Conservation (phyloP, 331 rosid genomes). For the Acacia concinna region DNA sequence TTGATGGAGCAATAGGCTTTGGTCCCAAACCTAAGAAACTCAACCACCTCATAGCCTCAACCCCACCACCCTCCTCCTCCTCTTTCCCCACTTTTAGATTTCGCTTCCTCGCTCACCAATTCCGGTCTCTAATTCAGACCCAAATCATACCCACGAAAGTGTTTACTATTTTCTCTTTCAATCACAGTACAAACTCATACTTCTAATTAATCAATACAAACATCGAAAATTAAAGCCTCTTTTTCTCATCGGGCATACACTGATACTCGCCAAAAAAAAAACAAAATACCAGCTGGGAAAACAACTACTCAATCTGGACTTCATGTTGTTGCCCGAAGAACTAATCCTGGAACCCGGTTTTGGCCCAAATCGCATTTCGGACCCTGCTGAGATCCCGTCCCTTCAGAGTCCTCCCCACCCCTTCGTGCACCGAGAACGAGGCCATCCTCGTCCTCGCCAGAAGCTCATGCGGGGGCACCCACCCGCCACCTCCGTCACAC, state of each 20-base stretch:
- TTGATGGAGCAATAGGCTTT: slow-evolving; percentile 22
- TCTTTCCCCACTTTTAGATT: slow-evolving; percentile 1
- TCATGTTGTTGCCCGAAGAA: background rate
- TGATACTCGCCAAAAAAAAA: background rate
- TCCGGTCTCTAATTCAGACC: background rate
- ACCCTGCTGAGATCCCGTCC: slow-evolving; percentile 88
- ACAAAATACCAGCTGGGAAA: background rate
- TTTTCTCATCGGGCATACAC: background rate
- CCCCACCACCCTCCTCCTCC: background rate
- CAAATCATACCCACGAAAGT: background rate
- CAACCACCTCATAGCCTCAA: slow-evolving; percentile 13
- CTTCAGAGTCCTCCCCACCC: slow-evolving; percentile 80
- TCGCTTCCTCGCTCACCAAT: background rate
- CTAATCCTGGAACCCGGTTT: slow-evolving; percentile 80
- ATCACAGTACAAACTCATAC: background rate
- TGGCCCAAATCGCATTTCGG: slow-evolving; percentile 83
- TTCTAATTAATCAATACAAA: background rate
- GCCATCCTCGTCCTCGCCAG: slow-evolving; percentile 80
- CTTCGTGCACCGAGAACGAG: slow-evolving; percentile 86
- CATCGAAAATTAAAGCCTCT: background rate
- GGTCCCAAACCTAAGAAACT: slow-evolving; percentile 41
- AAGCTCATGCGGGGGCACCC: slow-evolving; percentile 85
- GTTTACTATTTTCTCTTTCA: background rate
- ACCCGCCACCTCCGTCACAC: slow-evolving; percentile 28
- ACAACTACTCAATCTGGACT: background rate